Conservation (phyloP, 768 basidiomycete species). For the Myochromella boudieri region DNA sequence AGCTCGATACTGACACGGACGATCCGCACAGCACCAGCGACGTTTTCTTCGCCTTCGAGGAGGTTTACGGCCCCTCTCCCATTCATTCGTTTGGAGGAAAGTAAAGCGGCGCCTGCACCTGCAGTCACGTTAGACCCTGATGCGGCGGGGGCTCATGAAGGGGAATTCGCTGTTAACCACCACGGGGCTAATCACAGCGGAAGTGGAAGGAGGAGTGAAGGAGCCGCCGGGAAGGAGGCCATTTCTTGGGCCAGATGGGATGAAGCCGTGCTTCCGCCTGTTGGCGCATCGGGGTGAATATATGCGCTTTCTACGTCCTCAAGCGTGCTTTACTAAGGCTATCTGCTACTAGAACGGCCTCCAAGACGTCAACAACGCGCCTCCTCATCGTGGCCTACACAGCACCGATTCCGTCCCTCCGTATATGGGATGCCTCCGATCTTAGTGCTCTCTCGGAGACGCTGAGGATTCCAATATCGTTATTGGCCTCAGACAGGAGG, state of each 20-base stretch:
- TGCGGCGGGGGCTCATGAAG: slow-evolving; percentile 1
- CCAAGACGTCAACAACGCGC: too few species aligned
- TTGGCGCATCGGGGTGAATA: neutral
- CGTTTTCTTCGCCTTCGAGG: neutral
- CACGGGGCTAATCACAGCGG: too few species aligned
- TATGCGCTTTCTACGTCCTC: neutral
- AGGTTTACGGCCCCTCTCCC: slow-evolving; percentile 8
- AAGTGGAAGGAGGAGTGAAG: too few species aligned
- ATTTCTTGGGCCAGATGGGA: slow-evolving; percentile 7
- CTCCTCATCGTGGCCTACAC: slow-evolving; percentile 38
- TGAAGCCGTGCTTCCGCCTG: neutral
- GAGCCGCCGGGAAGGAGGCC: neutral
- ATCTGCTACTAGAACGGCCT: too few species aligned
- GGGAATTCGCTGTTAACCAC: too few species aligned
- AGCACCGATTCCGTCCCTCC: slow-evolving; percentile 48
- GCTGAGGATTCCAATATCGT: slow-evolving; percentile 38
- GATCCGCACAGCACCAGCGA: neutral
- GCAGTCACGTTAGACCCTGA: slow-evolving; percentile 15
- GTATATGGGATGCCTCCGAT: slow-evolving; percentile 64
- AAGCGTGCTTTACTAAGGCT: too few species aligned
- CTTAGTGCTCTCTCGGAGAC: slow-evolving; percentile 46
- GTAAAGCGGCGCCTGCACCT: neutral
- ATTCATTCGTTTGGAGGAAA: slow-evolving; percentile 1
- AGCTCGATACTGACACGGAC: slow-evolving; percentile 6
- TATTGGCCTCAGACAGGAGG: neutral